These are phyloP conservation scores for Fusarium sp. DNA, from an alignment of 2,329 filamentous ascomycete genomes.

Conservation along the genomic window DNA sequence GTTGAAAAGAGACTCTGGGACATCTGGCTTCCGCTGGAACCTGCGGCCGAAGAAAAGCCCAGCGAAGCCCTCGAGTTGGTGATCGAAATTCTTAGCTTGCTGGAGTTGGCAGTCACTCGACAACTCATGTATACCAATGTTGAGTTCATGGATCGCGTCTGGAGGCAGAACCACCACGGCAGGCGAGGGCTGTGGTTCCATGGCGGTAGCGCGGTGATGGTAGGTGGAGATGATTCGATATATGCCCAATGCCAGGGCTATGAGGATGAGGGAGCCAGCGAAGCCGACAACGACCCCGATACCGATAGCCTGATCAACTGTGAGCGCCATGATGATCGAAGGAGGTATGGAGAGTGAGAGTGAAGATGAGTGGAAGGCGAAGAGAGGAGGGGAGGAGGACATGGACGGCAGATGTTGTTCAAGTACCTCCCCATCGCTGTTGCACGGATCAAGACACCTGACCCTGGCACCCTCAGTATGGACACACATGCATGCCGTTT, in stretches of 20 bases:
- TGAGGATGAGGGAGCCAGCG: background rate
- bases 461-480: background rate
- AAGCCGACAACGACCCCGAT: background rate
- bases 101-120: background rate
- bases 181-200: background rate
- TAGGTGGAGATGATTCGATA: background rate
- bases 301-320: background rate
- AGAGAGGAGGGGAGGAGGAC: background rate
- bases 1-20: background rate
- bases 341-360: background rate
- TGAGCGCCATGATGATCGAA: background rate
- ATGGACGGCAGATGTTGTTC: background rate
- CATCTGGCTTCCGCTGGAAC: background rate
- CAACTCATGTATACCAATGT: background rate
- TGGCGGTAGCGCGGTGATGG: background rate
- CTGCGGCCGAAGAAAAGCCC: background rate
- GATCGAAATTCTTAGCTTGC: too few species aligned
- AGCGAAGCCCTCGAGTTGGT: accelerated
- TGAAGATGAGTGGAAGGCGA: background rate
- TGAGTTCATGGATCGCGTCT: background rate
- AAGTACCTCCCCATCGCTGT: background rate
- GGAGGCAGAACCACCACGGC: background rate
- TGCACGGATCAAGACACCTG: background rate
- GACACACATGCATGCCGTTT: background rate
- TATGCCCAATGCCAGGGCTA: background rate